Conservation (phyloP, 495 filamentous ascomycete genomes). For the Xylaria curta region DNA sequence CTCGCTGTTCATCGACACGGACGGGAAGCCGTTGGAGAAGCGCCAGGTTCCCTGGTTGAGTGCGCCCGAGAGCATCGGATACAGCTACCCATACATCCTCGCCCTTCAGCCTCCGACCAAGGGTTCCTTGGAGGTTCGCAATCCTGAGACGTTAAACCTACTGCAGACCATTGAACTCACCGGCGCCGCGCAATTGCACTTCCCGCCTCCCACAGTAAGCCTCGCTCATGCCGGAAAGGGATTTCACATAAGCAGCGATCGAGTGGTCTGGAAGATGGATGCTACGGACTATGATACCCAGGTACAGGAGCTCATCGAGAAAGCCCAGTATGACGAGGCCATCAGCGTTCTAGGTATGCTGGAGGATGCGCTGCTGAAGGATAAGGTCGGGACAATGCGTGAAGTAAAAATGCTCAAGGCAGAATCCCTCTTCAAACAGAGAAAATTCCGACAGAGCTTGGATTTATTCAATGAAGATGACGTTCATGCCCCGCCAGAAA, state of each 20-base stretch:
- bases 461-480: constrained; percentile 83
- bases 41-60: constrained; percentile 89
- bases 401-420: constrained; percentile 91
- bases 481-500: constrained; percentile 85
- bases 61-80: constrained; percentile 88
- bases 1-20: constrained; percentile 84
- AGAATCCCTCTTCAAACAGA: constrained; percentile 77
- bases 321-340: constrained; percentile 84
- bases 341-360: constrained; percentile 87
- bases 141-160: constrained; percentile 86
- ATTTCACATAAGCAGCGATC: constrained; percentile 87
- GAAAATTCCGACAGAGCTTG: constrained; percentile 86
- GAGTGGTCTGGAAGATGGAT: constrained; percentile 93
- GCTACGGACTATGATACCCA: constrained; percentile 93
- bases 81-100: constrained; percentile 94
- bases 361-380: constrained; percentile 85
- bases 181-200: constrained; percentile 81
- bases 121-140: constrained; percentile 87
- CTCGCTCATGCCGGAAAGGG: constrained; percentile 93
- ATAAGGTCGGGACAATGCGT: constrained; percentile 80
- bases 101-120: constrained; percentile 84
- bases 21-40: constrained; percentile 82
- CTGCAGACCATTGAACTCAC: constrained; percentile 85
- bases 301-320: constrained; percentile 80
- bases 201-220: constrained; percentile 92